Percentiles rank a stretch among this genome's conserved stretches.
Conservation (phyloP, 2,329 filamentous ascomycete genomes). For the Drechslerella dactyloides region DNA sequence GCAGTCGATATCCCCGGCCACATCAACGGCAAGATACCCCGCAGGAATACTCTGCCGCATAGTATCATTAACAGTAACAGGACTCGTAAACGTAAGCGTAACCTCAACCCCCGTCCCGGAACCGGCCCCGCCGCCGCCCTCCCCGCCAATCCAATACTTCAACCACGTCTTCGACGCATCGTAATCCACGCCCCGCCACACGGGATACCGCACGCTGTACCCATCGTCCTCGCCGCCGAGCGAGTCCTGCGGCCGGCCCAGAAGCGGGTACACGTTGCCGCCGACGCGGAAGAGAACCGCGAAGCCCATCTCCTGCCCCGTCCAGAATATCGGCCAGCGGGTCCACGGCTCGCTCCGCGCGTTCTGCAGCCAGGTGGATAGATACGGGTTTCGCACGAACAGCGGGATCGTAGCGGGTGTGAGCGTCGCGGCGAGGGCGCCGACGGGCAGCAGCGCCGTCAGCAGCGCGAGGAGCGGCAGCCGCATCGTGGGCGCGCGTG, state of each 20-base stretch:
- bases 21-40: conserved; percentile 75
- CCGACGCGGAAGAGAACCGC: conserved; percentile 63
- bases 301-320: conserved; percentile 68
- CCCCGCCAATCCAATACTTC: conserved; percentile 58
- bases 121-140: conserved; percentile 52
- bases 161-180: conserved; percentile 64
- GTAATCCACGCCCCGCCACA: conserved; percentile 61
- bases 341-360: conserved; percentile 78
- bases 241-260: conserved; percentile 63
- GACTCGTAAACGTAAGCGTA: conserved; percentile 69
- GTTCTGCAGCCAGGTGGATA: conserved; percentile 68
- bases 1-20: conserved; percentile 70
- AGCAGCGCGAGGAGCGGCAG: conserved; percentile 6
- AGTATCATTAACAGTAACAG: conserved; percentile 80
- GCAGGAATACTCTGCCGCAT: conserved; percentile 82
- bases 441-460: conserved; percentile 20
- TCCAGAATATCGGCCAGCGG: conserved; percentile 86
- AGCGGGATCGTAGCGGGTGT: conserved; percentile 66
- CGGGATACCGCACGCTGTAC: conserved; percentile 60
- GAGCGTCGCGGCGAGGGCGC: conserved; percentile 62
- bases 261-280: conserved; percentile 62
- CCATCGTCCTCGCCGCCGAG: conserved; percentile 44
- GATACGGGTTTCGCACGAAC: conserved; percentile 67
- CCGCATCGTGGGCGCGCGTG: background rate
- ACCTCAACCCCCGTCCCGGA: conserved; percentile 56